Base-by-base conservation (phyloP, 805 yeast genomes). In the Cyberlindnera maclurae region DNA sequence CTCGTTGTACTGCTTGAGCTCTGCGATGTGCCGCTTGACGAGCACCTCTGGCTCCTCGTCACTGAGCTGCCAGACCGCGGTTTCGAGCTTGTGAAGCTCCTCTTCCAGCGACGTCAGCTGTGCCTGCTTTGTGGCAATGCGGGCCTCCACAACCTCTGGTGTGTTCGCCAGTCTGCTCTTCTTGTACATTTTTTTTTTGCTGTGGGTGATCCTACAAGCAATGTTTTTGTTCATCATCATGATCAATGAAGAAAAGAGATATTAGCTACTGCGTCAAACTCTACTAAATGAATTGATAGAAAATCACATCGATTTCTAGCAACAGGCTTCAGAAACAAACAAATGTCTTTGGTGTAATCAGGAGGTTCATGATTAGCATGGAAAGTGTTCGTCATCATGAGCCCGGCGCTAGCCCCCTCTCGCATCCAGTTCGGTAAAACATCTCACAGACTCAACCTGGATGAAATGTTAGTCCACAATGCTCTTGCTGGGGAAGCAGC, bases 1-100 rank as follows among this genome's bases (percentile, higher is more conserved):
- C 43, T 79, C 85, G 49, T 81, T 77, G 56, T 80, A 82, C 38
- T 63, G 59, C 44, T 76, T 75, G 29, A 81, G 57, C 37, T 66
- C 64, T 20, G 55, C 51, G 17, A 81, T 75, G 46, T 82, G 86
- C 20, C 54, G 50, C 31, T 65, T 63, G n/a, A 73, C 70, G 1
- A 78, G 61, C 1, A 51, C 57, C 30, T 67, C 70, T 1, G 79
- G 72, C 39, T 67, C 63, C 18, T 58, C 56, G n/a, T 52, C 36
- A 8, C 27, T 33, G 18, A 41, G 8, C 3, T 17, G 35, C 30
- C 33, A 31, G 6, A 45, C 35, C 32, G 45, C 47, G 6, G 24
- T 28, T 15, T 42, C 36, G 8, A 43, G 15, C 12, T 42, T 39
- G 2, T 35, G 30, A 3, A 40, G 33, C n/a, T 43, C 41, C 2